phyloP scores from a whole-genome alignment of 805 yeast genomes.

The Monosporozyma solicola region DNA sequence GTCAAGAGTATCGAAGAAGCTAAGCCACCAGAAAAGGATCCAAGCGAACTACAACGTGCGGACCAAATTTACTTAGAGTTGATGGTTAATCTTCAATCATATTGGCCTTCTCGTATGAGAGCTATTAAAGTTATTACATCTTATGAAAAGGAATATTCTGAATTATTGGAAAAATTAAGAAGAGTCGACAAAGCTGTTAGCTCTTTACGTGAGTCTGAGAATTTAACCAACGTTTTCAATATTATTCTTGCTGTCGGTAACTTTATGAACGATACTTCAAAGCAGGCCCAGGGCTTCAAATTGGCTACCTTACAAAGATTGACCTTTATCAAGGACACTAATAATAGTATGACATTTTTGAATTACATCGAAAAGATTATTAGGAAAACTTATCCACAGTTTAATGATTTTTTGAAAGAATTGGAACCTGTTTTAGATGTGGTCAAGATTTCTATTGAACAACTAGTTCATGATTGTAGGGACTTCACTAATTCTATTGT shows the following conservation, averaged over 20 bases:
- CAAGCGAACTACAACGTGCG: slow-evolving; percentile 70
- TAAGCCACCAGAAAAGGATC: slow-evolving; percentile 55
- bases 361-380: slow-evolving; percentile 88
- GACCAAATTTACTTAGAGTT: slow-evolving; percentile 79
- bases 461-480: slow-evolving; percentile 61
- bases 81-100: slow-evolving; percentile 72
- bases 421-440: slow-evolving; percentile 47
- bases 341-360: slow-evolving; percentile 77
- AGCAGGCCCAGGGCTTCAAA: slow-evolving; percentile 90
- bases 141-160: slow-evolving; percentile 71
- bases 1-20: slow-evolving; percentile 32
- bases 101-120: slow-evolving; percentile 89
- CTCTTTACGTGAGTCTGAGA: slow-evolving; percentile 54
- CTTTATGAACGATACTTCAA: slow-evolving; percentile 88
- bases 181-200: slow-evolving; percentile 66
- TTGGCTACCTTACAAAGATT: slow-evolving; percentile 82
- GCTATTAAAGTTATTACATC: slow-evolving; percentile 63
- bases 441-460: slow-evolving; percentile 74
- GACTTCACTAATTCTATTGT: slow-evolving; percentile 51
- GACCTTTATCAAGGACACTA: slow-evolving; percentile 82
- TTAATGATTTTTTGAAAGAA: slow-evolving; percentile 67
- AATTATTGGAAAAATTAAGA: slow-evolving; percentile 57
- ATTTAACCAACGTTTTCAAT: slow-evolving; percentile 64
- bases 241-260: slow-evolving; percentile 89
- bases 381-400: slow-evolving; percentile 75